Conservation (phyloP, 495 filamentous ascomycete genomes). For the Melanomma pulvis-pyrius region DNA sequence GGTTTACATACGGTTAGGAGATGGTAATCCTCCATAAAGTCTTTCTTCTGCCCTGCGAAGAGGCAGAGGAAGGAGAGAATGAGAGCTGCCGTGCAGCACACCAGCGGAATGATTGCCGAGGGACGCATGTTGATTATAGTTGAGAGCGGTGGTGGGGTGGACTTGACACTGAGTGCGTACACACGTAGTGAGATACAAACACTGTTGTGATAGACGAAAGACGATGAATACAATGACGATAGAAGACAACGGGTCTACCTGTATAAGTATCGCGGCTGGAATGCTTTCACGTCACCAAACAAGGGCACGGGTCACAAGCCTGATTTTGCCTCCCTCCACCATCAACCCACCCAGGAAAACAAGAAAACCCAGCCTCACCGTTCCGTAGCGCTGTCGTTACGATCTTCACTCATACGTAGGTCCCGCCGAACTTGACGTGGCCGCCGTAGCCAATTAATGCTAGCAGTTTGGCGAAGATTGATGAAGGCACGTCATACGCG, state of each 20-base stretch:
- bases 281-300: slow-evolving; percentile 24
- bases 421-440: neutral
- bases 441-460: neutral
- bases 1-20: slow-evolving; percentile 63
- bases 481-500: neutral
- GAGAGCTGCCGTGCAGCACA: slow-evolving; percentile 61
- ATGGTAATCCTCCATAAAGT: slow-evolving; percentile 64
- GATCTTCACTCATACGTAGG: neutral
- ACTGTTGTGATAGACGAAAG: neutral
- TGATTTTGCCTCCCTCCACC: neutral
- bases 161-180: no score
- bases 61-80: slow-evolving; percentile 70
- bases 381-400: neutral
- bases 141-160: no score
- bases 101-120: slow-evolving; percentile 48
- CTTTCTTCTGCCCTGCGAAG: slow-evolving; percentile 66
- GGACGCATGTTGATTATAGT: slow-evolving; percentile 38
- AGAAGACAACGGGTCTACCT: neutral
- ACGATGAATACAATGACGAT: no score
- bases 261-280: slow-evolving; percentile 6
- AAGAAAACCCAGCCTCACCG: neutral
- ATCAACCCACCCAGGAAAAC: neutral
- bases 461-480: neutral
- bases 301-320: neutral
- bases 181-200: neutral